phyloP scores from a whole-genome alignment of 208 protist species.

The Leishmania major region DNA sequence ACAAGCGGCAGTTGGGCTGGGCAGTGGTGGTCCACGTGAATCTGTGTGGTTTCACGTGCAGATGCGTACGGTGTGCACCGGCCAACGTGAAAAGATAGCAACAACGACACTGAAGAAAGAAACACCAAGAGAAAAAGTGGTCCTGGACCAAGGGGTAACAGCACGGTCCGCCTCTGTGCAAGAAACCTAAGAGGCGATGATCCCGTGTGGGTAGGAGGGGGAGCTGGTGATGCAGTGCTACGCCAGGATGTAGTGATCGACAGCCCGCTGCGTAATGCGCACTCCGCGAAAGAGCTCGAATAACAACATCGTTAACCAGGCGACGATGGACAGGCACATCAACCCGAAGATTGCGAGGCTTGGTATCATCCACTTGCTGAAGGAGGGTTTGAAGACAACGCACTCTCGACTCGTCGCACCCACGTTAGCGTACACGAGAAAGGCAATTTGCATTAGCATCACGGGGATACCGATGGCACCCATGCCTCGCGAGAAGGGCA shows the following conservation, averaged over 20 bases:
- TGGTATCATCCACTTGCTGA: constrained; percentile 34
- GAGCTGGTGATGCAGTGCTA: constrained; percentile 1
- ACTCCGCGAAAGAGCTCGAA: constrained; percentile 35
- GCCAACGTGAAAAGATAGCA: not conserved
- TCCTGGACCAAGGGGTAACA: not conserved
- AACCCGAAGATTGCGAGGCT: constrained; percentile 47
- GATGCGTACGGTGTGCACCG: not conserved
- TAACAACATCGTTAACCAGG: constrained; percentile 39
- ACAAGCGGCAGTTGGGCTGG: not conserved
- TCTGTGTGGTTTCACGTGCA: not conserved
- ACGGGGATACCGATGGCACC: constrained; percentile 37
- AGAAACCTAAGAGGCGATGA: not conserved
- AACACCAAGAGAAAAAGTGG: not conserved
- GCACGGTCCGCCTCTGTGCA: not conserved
- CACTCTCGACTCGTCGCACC: constrained; percentile 16
- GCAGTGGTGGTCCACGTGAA: not conserved
- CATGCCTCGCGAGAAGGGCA: constrained; percentile 32
- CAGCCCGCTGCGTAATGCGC: constrained; percentile 33
- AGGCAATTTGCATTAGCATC: constrained; percentile 46
- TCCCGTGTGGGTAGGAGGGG: not conserved
- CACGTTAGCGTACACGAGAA: constrained; percentile 29
- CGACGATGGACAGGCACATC: constrained; percentile 42
- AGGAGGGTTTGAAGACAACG: constrained; percentile 29
- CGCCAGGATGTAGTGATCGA: constrained; percentile 48
- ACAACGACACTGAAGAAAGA: not conserved